Percentiles rank a stretch among this genome's conserved stretches.
phyloP scores from a whole-genome alignment of 2,329 filamentous ascomycete genomes.

The Dactylellina parvicollis region DNA sequence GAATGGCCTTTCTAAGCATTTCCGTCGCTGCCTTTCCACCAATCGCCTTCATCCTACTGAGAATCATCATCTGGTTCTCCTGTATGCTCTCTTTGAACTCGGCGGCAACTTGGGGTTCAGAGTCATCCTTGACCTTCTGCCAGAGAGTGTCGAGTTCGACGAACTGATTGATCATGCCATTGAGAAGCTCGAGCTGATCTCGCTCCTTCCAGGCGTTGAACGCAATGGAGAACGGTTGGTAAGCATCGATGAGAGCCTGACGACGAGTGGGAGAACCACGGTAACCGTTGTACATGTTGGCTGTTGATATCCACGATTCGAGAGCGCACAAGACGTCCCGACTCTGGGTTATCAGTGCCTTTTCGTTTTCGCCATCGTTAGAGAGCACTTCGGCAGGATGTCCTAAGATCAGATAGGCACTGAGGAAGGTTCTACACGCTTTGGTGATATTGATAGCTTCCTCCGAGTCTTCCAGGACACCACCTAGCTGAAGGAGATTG shows the following conservation, averaged over 20 bases:
- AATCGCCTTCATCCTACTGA: slow-evolving; percentile 81
- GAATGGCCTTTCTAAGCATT: slow-evolving; percentile 78
- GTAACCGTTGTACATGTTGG: slow-evolving; percentile 64
- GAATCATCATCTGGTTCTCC: slow-evolving; percentile 80
- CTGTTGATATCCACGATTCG: slow-evolving; percentile 74
- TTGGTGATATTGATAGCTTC: slow-evolving; percentile 74
- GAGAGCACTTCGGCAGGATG: slow-evolving; percentile 81
- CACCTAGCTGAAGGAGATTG: slow-evolving; percentile 74
- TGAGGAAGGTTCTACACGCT: slow-evolving; percentile 79
- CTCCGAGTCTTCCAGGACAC: slow-evolving; percentile 69
- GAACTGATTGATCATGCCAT: slow-evolving; percentile 87
- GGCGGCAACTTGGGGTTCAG: slow-evolving; percentile 75
- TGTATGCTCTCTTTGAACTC: slow-evolving; percentile 83
- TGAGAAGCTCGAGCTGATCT: slow-evolving; percentile 79
- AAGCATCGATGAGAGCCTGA: slow-evolving; percentile 73
- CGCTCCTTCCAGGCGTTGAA: slow-evolving; percentile 86
- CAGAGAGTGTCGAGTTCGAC: slow-evolving; percentile 85
- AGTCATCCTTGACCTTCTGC: slow-evolving; percentile 82
- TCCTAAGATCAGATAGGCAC: slow-evolving; percentile 80
- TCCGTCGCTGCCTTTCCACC: slow-evolving; percentile 78
- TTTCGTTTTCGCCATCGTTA: slow-evolving; percentile 72
- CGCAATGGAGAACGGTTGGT: slow-evolving; percentile 78
- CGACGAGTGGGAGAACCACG: slow-evolving; percentile 67
- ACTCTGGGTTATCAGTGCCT: slow-evolving; percentile 78
- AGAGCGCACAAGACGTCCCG: slow-evolving; percentile 81